Evolutionary conservation across 1,284 basidiomycete species (phyloP), one percentile per base, ranked within the genome.

Genomic region (Cerioporus squamosus): DNA sequence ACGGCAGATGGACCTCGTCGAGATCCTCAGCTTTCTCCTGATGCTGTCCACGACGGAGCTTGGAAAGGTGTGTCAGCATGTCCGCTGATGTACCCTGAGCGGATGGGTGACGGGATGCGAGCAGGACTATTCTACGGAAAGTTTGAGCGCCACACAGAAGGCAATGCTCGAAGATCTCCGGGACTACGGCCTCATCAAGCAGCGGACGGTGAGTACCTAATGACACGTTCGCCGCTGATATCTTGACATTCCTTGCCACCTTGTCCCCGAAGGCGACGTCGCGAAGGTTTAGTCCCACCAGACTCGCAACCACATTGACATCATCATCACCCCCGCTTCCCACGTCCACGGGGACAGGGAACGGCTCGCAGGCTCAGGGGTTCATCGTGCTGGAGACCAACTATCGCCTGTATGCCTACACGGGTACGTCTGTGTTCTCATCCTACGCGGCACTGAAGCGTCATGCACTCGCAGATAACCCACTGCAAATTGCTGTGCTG

Each of bases 381-480:
- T 99, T 98, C 77, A 90, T 99, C 66, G 91, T 99, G 66, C 82
- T 99, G 38, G 97, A 99, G 79, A 99, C 97, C 22, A 99, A 99
- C 77, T 99, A 98, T 78, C 91, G 96, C 63, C 79, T 99, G 57
- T 99, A 99, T 74, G 97, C 97, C 1, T 99, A 99, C 75, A 99
- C 97, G 39, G 91, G 94, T 94, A 33, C 23, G 59, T 52, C n/a
- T n/a, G 48, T 48, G 51, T 45, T 53, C 20, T 45, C 49, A 47
- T 48, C 31, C 40, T 23, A 12, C n/a, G 14, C 47, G 9, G 12
- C 47, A 7, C 10, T 36, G 14, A 20, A 49, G 14, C 24, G 14
- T 26, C 36, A 49, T 15, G 47, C 9, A 20, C 31, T 39, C 23
- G 42, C 63, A 94, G 93, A 94, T 64, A 99, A 98, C 74, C 92